Conservation (phyloP, 805 yeast species). For the Candida orba region DNA sequence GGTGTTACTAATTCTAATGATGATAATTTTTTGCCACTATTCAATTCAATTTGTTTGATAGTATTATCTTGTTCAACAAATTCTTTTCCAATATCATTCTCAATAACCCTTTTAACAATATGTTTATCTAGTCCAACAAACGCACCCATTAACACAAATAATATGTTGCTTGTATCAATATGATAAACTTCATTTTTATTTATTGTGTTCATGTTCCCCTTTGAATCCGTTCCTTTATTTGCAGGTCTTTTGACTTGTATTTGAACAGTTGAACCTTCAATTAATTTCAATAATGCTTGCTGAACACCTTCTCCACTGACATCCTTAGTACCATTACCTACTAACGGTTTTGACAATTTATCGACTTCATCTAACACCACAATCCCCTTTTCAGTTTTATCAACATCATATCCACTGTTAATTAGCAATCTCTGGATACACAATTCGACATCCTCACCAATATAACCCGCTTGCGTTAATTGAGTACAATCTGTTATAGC, state of each 20-base stretch:
- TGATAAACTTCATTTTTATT: slow-evolving; percentile 36
- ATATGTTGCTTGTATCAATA: slow-evolving; percentile 47
- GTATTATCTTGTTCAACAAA: slow-evolving; percentile 17
- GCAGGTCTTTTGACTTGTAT: slow-evolving; percentile 39
- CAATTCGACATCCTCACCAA: slow-evolving; percentile 56
- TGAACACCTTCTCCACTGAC: slow-evolving; percentile 63
- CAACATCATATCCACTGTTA: slow-evolving; percentile 44
- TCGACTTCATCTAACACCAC: slow-evolving; percentile 56
- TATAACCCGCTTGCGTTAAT: slow-evolving; percentile 57
- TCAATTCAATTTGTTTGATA: slow-evolving; percentile 30
- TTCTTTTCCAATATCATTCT: slow-evolving; percentile 21
- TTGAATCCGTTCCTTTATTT: slow-evolving; percentile 22
- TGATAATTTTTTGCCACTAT: slow-evolving; percentile 30
- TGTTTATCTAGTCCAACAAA: slow-evolving; percentile 51
- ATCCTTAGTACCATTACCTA: slow-evolving; percentile 43
- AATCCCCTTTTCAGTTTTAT: slow-evolving; percentile 47
- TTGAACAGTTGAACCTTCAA: slow-evolving; percentile 49
- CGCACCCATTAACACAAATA: slow-evolving; percentile 56
- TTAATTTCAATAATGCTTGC: slow-evolving; percentile 47
- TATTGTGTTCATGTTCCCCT: slow-evolving; percentile 24
- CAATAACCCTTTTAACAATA: slow-evolving; percentile 32
- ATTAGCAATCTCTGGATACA: slow-evolving; percentile 47
- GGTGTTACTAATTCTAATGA: slow-evolving; percentile 42
- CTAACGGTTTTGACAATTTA: slow-evolving; percentile 44
- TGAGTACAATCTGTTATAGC: slow-evolving; percentile 58